Conservation (phyloP, 2,329 filamentous ascomycete species). For the Hortaea werneckii region DNA sequence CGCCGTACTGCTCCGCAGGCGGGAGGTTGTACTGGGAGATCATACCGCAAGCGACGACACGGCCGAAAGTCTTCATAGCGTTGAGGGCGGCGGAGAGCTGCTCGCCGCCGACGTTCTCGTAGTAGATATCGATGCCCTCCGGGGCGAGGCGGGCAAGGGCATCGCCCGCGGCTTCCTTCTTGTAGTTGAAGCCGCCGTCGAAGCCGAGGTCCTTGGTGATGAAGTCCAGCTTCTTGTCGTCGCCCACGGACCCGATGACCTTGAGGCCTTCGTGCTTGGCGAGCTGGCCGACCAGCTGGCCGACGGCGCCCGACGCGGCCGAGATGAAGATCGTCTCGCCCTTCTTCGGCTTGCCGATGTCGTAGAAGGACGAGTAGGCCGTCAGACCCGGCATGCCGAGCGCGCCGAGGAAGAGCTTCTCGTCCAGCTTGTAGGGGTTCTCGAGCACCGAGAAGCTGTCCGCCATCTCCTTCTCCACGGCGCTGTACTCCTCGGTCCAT, state of each 20-base stretch:
- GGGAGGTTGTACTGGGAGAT: slow-evolving; percentile 67
- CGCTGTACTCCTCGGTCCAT: slow-evolving; percentile 50
- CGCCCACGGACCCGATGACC: slow-evolving; percentile 72
- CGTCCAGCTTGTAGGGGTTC: slow-evolving; percentile 59
- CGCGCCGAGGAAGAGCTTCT: slow-evolving; percentile 60
- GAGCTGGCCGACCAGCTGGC: slow-evolving; percentile 72
- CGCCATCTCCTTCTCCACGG: slow-evolving; percentile 40
- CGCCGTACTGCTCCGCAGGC: slow-evolving; percentile 48
- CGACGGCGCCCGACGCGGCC: slow-evolving; percentile 70
- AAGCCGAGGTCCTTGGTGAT: slow-evolving; percentile 60
- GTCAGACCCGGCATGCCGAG: slow-evolving; percentile 72
- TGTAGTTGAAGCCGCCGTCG: slow-evolving; percentile 77
- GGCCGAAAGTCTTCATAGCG: slow-evolving; percentile 53
- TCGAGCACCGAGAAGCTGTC: slow-evolving; percentile 42
- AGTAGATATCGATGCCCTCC: slow-evolving; percentile 73
- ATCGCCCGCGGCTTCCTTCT: slow-evolving; percentile 61
- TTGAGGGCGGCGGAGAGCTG: slow-evolving; percentile 59
- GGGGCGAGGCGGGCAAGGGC: slow-evolving; percentile 63
- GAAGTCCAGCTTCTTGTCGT: slow-evolving; percentile 69
- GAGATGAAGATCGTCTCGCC: slow-evolving; percentile 76
- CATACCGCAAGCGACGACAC: slow-evolving; percentile 56
- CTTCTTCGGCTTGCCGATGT: slow-evolving; percentile 64
- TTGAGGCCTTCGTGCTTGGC: slow-evolving; percentile 70
- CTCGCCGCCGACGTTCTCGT: slow-evolving; percentile 67
- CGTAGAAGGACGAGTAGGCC: slow-evolving; percentile 64